These are phyloP conservation scores for Neurospora sp. DNA, from an alignment of 495 filamentous ascomycete genomes.

Conservation along the genomic window DNA sequence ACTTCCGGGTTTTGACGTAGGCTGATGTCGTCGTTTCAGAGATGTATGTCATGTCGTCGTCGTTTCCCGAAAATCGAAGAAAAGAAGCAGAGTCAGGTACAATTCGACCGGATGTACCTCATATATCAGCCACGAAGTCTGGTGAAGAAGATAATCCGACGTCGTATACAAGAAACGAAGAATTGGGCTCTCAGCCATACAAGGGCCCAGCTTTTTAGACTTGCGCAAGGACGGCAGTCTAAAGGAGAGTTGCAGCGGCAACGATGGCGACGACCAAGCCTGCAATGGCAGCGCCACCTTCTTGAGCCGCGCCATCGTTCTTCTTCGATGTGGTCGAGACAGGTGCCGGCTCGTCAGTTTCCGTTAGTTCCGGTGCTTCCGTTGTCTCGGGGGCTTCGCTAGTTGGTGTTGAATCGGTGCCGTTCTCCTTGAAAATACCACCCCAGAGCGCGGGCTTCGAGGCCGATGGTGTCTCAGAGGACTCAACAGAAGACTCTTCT, in stretches of 20 bases:
- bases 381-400: not conserved
- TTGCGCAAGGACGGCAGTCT: not conserved
- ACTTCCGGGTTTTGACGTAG: not conserved
- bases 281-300: conserved; percentile 33
- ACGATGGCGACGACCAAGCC: conserved; percentile 39
- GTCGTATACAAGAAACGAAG: not conserved
- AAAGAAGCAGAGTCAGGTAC: not conserved
- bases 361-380: not conserved
- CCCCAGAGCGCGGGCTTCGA: conserved; percentile 6
- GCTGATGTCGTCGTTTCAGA: not conserved
- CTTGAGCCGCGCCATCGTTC: conserved; percentile 27
- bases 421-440: conserved; percentile 29
- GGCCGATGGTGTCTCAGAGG: not conserved
- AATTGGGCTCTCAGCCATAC: not conserved
- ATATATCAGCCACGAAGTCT: not conserved
- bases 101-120: not conserved
- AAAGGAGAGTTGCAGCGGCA: conserved; percentile 35
- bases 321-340: conserved; percentile 20
- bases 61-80: not conserved
- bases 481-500: conserved; percentile 6
- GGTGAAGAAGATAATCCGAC: not conserved
- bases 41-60: not conserved
- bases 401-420: not conserved
- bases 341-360: conserved; percentile 1
- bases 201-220: not conserved